Conservation (phyloP, 495 filamentous ascomycete species). For the Mycothermus thermophilus region DNA sequence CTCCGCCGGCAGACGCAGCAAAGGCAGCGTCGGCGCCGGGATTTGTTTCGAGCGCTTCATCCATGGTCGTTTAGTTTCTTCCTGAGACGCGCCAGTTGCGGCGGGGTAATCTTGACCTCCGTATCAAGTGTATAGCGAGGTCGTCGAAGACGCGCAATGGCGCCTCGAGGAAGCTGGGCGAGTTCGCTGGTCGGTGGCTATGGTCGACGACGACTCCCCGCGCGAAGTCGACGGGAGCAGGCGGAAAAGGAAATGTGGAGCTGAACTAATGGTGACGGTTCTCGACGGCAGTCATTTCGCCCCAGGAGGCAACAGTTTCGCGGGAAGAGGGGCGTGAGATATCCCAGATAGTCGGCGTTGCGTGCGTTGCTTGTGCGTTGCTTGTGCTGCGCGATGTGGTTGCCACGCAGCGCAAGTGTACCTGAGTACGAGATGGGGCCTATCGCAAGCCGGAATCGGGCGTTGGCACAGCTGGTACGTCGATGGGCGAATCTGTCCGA, state of each 20-base stretch:
- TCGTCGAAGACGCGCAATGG: not conserved
- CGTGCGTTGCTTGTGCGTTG: too few relatives aligned
- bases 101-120: not conserved
- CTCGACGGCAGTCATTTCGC: slow-evolving; percentile 5
- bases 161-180: not conserved
- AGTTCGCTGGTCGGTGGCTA: not conserved
- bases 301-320: slow-evolving; percentile 5
- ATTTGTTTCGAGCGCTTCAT: slow-evolving; percentile 17
- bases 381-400: too few relatives aligned
- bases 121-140: too few relatives aligned
- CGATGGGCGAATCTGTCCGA: too few relatives aligned
- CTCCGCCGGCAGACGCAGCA: slow-evolving; percentile 10
- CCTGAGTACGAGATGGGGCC: too few relatives aligned
- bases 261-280: not conserved
- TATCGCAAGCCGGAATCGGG: too few relatives aligned
- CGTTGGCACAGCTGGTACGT: too few relatives aligned
- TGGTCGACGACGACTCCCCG: too few relatives aligned
- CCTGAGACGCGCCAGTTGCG: not conserved
- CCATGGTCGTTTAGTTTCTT: slow-evolving; percentile 9
- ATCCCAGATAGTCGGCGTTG: too few relatives aligned
- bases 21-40: slow-evolving; percentile 11
- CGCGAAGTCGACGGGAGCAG: not conserved
- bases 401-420: too few relatives aligned
- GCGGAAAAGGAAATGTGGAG: not conserved
- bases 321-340: too few relatives aligned